A percentile compares a stretch with the other conserved stretches of the same genome.
phyloP scores from a whole-genome alignment of 306 rosid genomes.

The Prunus mongolica region DNA sequence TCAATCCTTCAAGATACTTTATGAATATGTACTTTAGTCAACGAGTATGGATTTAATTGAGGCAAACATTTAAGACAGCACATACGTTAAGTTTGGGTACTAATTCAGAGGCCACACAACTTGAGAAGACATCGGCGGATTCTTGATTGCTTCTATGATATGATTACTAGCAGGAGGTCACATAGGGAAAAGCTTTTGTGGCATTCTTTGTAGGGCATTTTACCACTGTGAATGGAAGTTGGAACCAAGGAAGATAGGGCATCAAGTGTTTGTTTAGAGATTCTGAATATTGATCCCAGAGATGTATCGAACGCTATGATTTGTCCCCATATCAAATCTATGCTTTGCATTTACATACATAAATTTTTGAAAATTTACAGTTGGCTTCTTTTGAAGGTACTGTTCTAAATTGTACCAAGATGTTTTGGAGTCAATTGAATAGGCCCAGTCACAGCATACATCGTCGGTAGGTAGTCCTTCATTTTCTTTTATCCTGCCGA shows the following conservation, averaged over 20 bases:
- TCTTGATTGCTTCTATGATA: constrained; percentile 35
- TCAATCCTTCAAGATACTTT: constrained; percentile 96
- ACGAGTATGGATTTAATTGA: constrained; percentile 44
- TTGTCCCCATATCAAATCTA: constrained; percentile 24
- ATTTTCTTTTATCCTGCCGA: too few species aligned
- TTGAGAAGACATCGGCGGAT: constrained; percentile 32
- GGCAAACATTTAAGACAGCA: constrained; percentile 45
- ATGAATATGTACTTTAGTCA: constrained; percentile 86
- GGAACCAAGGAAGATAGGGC: constrained; percentile 47
- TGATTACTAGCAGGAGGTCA: constrained; percentile 19
- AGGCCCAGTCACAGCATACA: neutral
- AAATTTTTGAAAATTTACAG: constrained; percentile 1
- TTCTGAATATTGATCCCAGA: constrained; percentile 40
- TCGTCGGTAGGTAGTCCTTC: neutral
- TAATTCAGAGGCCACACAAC: constrained; percentile 33
- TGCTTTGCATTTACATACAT: constrained; percentile 13
- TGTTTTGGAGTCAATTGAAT: neutral
- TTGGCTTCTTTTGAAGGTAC: neutral
- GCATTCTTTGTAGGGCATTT: constrained; percentile 39
- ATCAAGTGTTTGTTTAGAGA: constrained; percentile 42
- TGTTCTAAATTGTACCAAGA: neutral
- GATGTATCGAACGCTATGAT: constrained; percentile 41
- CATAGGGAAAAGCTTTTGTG: neutral
- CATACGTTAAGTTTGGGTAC: constrained; percentile 40
- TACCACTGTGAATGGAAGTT: constrained; percentile 37